Base-by-base conservation (phyloP, 179 eudicot genomes). In the Vitellaria paradoxa region DNA sequence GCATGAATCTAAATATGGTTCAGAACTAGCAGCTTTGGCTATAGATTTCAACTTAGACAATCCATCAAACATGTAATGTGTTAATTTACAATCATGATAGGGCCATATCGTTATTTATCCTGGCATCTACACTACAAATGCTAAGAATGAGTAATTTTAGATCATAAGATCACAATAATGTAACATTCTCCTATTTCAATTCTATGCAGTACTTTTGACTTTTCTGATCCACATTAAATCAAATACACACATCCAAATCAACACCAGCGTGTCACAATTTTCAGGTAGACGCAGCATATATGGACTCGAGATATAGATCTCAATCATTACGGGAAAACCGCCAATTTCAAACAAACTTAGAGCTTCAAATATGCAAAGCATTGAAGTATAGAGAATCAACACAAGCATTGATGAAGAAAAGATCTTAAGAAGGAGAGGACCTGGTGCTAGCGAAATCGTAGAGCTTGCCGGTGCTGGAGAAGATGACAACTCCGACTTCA, bases 391-490 rank as follows among this genome's bases (percentile, higher is more conserved):
- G 26, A 40, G 30, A n/a, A 4, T 13, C 30, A 23, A 13, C 45
- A 24, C n/a, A 62, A 62, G 70, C 47, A 66, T 30, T n/a, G 23
- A 66, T 12, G 9, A 37, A 26, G 65, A 76, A 30, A 30, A 30
- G 37, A 30, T 1, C 37, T 30, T 30, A 30, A 30, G 70, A 63
- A 8, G 17, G 68, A 6, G 42, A 10, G 23, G 50, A 84, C 87
- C 83, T 84, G 80, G 78, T 66, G 78, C 83, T 84, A 23, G 85
- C 45, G 72, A 26, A 84, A 52, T 84, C 87, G 46, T 84, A 80
- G 49, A 84, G 87, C 60, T 76, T 84, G 59, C 76, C 77, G 46
- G 87, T 84, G 85, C 87, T 82, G 26, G 87, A 84, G 77, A 84
- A 84, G 70, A 84, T 77, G 10, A 77, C 77, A 13, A 79, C 76